Conservation (phyloP, 805 yeast species). For the Yarrowia hollandica region DNA sequence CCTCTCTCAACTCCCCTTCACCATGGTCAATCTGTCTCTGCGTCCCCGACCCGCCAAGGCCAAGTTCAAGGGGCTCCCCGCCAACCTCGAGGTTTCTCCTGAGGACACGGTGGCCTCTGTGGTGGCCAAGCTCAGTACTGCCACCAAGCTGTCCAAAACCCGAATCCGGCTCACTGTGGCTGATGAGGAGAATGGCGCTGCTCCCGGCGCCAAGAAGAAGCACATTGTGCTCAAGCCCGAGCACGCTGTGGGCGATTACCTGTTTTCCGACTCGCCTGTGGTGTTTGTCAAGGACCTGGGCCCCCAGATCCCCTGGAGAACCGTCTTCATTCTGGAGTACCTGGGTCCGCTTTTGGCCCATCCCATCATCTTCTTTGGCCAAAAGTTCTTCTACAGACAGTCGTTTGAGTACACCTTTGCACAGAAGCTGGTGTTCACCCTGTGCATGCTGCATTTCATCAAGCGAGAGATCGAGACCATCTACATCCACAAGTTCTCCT, state of each 20-base stretch:
- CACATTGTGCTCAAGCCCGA: constrained; percentile 48
- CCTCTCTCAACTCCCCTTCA: background rate
- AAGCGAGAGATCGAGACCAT: constrained; percentile 89
- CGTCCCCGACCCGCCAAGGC: constrained; percentile 33
- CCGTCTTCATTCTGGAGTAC: constrained; percentile 87
- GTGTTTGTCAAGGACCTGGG: constrained; percentile 85
- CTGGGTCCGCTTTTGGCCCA: constrained; percentile 86
- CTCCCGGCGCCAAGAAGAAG: constrained; percentile 42
- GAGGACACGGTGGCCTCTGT: constrained; percentile 50
- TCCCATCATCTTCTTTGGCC: constrained; percentile 59
- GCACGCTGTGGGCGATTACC: constrained; percentile 50
- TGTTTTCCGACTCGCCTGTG: constrained; percentile 42
- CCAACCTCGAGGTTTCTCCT: constrained; percentile 38
- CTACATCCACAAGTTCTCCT: constrained; percentile 80
- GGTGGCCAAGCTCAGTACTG: constrained; percentile 46
- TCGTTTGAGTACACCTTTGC: constrained; percentile 48
- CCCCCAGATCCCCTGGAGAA: constrained; percentile 87
- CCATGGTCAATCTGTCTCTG: constrained; percentile 10
- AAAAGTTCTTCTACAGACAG: constrained; percentile 41
- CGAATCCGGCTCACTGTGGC: constrained; percentile 58
- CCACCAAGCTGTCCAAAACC: constrained; percentile 49
- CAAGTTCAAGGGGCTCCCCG: constrained; percentile 36
- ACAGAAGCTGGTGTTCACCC: constrained; percentile 54
- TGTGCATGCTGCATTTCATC: constrained; percentile 72
- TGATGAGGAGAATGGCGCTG: constrained; percentile 36